These are phyloP conservation scores for Friedmanniomyces simplex DNA, from an alignment of 495 filamentous ascomycete species.

Conservation along the genomic window DNA sequence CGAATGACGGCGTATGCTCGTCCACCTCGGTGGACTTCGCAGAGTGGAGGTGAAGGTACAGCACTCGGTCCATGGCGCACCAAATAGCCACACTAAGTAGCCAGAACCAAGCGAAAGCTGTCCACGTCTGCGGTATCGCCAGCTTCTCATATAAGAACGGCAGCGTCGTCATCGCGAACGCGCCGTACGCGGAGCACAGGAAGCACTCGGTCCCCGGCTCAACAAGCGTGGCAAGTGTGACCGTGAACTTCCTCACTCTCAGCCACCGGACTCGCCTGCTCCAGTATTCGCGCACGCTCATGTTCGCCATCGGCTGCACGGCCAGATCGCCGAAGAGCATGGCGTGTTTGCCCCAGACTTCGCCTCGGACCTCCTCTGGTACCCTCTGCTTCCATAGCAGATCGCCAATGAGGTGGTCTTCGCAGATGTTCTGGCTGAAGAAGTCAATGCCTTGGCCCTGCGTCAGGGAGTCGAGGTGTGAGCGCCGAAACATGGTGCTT, in stretches of 20 bases:
- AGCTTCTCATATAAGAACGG: conserved; percentile 46
- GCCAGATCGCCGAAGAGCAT: conserved; percentile 77
- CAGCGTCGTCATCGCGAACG: conserved; percentile 66
- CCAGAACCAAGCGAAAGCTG: conserved; percentile 55
- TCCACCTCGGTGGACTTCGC: conserved; percentile 60
- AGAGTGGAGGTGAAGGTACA: conserved; percentile 65
- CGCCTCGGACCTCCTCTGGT: conserved; percentile 32
- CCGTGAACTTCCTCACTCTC: conserved; percentile 88
- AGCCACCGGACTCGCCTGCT: conserved; percentile 83
- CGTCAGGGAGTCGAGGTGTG: conserved; percentile 78
- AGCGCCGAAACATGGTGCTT: conserved; percentile 94
- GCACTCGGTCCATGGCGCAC: conserved; percentile 60
- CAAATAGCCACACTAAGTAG: conserved; percentile 53
- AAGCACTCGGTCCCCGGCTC: conserved; percentile 91
- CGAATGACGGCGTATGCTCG: conserved; percentile 62
- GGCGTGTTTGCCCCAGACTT: conserved; percentile 60
- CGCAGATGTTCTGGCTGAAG: conserved; percentile 93
- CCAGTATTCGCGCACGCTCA: conserved; percentile 70
- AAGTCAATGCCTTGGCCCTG: conserved; percentile 63
- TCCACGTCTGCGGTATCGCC: conserved; percentile 57
- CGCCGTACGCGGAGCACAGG: conserved; percentile 66
- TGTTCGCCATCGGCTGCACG: conserved; percentile 76
- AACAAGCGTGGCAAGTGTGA: conserved; percentile 77
- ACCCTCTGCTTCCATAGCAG: conserved; percentile 64
- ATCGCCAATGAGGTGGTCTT: conserved; percentile 93